A percentile compares a stretch with the other conserved stretches of the same genome.
Evolutionary conservation across 1,284 basidiomycete genomes (phyloP).

Genomic region (Xerocomus minutiporus): DNA sequence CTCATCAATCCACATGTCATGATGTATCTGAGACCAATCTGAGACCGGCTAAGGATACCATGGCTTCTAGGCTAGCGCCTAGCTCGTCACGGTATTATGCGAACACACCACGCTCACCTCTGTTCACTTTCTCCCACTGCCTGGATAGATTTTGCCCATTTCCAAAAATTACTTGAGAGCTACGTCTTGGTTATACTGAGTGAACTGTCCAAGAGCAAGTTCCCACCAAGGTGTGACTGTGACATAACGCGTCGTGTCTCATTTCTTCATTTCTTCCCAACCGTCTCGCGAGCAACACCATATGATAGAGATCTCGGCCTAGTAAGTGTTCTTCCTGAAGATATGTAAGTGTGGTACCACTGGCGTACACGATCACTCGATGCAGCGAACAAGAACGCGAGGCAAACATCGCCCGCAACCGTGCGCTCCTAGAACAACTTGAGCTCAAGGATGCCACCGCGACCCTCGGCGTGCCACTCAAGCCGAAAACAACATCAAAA

Average conservation of each 20-base stretch:
- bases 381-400: constrained; percentile 68
- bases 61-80: not conserved
- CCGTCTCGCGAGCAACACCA: not conserved
- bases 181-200: too few species aligned
- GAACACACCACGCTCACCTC: not conserved
- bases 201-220: too few species aligned
- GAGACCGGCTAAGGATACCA: not conserved
- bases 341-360: not conserved
- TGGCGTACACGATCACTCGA: constrained; percentile 1
- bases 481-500: constrained; percentile 34
- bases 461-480: constrained; percentile 43
- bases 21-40: not conserved
- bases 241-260: not conserved
- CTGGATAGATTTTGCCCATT: not conserved
- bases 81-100: not conserved
- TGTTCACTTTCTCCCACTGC: not conserved
- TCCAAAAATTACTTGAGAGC: not conserved
- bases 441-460: constrained; percentile 57
- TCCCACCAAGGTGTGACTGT: not conserved
- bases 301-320: constrained; percentile 47
- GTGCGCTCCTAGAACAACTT: constrained; percentile 63
- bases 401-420: constrained; percentile 75
- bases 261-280: not conserved
- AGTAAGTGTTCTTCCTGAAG: constrained; percentile 37
- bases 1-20: too few species aligned